Evolutionary conservation across 148 eudicot genomes (phyloP), one percentile per base, ranked within the genome.

Genomic region (Fagopyrum esculentum): DNA sequence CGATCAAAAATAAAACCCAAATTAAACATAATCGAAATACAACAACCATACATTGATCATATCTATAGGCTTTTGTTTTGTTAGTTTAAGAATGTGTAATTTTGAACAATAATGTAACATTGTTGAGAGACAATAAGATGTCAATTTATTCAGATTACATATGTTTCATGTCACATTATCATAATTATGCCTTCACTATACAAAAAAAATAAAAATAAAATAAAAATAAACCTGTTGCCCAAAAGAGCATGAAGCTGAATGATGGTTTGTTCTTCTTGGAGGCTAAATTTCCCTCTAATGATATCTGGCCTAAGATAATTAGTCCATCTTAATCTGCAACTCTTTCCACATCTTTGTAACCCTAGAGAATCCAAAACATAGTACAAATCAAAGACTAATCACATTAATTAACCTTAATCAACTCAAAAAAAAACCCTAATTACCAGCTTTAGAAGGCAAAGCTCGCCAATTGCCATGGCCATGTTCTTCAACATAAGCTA

Each of bases 391-490:
- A 3, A 11, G 30, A 7, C 40, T 9, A 9, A 71, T 47, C n/a
- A 5, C 26, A 71, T 40, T 40, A 40, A 30, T 35, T 30, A 64
- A 71, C 50, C 9, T n/a, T 47, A 71, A 71, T 47, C 15, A 12
- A 40, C 6, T 4, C 9, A 45, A 9, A 45, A 17, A 44, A 30
- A 26, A 9, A 40, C 3, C 13, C 6, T 52, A 22, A 50, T 52
- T 46, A 93, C 98, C 98, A 49, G 98, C 98, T 83, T 85, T 87
- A 1, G 85, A 48, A 22, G 98, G 98, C 49, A 94, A 76, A 51
- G 98, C 97, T 3, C 98, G 84, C 98, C 98, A 94, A 87, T 95
- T 94, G 9, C 98, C 98, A 82, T 94, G 98, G 45, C 98, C 97
- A 19, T 91, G 90, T 83, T 91, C 89, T 55, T 94, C 93, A 64